Conservation (phyloP, 2,329 filamentous ascomycete species). For the Epichloe scottii region DNA sequence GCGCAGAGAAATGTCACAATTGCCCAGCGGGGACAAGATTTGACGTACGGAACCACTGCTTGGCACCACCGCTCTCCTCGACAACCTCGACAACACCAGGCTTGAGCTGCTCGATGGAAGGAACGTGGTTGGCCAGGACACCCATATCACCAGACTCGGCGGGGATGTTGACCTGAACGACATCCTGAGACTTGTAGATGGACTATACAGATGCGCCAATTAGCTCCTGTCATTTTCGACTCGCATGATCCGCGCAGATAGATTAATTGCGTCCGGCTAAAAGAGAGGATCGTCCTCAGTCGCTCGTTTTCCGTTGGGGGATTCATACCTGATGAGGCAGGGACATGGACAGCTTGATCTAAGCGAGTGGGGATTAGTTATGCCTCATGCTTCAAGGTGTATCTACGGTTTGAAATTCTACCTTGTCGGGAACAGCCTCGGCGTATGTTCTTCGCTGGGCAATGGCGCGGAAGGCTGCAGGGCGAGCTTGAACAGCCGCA, state of each 20-base stretch:
- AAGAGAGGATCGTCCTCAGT: conserved; percentile 4
- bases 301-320: conserved; percentile 9
- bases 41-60: conserved; percentile 94
- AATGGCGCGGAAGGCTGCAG: conserved; percentile 62
- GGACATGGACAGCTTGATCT: conserved; percentile 95
- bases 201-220: conserved; percentile 46
- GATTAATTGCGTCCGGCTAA: conserved; percentile 16
- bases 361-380: conserved; percentile 14
- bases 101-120: conserved; percentile 97
- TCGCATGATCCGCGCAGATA: conserved; percentile 5
- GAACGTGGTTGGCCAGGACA: conserved; percentile 97
- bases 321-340: conserved; percentile 92
- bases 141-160: conserved; percentile 99
- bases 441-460: conserved; percentile 84
- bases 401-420: conserved; percentile 22
- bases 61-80: conserved; percentile 78
- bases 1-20: not conserved
- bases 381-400: conserved; percentile 6
- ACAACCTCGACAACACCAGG: conserved; percentile 90
- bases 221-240: conserved; percentile 24
- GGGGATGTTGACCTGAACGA: conserved; percentile 96
- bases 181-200: conserved; percentile 55
- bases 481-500: conserved; percentile 72
- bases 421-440: conserved; percentile 76
- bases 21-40: not conserved